Percentiles rank a stretch among this genome's conserved stretches.
phyloP scores from a whole-genome alignment of 208 protist genomes.

The Wallacemonas collosoma region DNA sequence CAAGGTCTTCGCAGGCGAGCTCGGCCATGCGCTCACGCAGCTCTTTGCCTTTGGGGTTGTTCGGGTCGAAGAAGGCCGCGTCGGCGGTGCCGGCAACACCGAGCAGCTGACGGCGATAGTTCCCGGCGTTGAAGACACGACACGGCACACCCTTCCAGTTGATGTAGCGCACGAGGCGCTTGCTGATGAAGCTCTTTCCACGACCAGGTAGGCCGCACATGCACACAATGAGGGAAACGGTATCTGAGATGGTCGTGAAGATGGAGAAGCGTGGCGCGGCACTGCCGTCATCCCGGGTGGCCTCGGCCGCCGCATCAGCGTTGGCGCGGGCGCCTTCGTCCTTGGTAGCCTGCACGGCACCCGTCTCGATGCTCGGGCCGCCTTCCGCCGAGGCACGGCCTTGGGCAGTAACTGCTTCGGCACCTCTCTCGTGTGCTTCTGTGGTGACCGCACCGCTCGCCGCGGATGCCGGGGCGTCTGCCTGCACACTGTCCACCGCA shows the following conservation, averaged over 20 bases:
- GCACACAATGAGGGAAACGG: constrained; percentile 81
- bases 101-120: constrained; percentile 83
- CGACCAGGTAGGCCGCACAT: constrained; percentile 90
- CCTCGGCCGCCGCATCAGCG: neutral
- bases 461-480: too few relatives aligned
- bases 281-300: constrained; percentile 16
- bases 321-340: neutral
- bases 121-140: constrained; percentile 88
- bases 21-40: constrained; percentile 87
- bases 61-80: constrained; percentile 78
- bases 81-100: constrained; percentile 71
- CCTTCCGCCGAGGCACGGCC: too few relatives aligned
- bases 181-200: constrained; percentile 89
- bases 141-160: constrained; percentile 92
- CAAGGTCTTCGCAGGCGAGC: constrained; percentile 80
- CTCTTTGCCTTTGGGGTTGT: constrained; percentile 69
- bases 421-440: too few relatives aligned
- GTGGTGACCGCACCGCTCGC: too few relatives aligned
- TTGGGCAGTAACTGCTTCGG: too few relatives aligned
- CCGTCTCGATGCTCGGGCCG: too few relatives aligned
- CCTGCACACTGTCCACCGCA: too few relatives aligned
- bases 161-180: constrained; percentile 85
- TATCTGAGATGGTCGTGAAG: constrained; percentile 82
- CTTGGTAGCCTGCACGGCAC: neutral
- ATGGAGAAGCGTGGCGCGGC: constrained; percentile 49